Evolutionary conservation across 331 rosid genomes (phyloP).

Genomic region (Pyrus hybrid): DNA sequence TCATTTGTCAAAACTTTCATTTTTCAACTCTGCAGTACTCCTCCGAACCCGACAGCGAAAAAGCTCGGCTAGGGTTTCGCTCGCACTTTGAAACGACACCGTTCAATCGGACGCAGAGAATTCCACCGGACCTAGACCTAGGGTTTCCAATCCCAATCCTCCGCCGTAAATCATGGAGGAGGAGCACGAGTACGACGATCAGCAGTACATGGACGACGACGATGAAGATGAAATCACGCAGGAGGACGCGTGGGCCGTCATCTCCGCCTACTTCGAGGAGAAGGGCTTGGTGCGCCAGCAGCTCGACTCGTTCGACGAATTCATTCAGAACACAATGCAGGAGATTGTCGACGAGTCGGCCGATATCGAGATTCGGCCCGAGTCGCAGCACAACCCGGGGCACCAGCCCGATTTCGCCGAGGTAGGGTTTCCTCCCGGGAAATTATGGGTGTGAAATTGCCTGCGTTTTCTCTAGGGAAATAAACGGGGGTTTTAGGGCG

Average conservation of each 20-base stretch:
- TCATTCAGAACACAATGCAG: constrained; percentile 95
- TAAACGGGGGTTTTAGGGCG: background rate
- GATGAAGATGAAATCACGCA: constrained; percentile 88
- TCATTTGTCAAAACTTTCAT: background rate
- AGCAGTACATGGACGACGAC: constrained; percentile 39
- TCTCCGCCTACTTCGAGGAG: constrained; percentile 94
- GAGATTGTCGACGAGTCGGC: constrained; percentile 96
- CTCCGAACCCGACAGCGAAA: background rate
- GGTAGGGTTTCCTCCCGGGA: constrained; percentile 26
- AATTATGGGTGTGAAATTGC: background rate
- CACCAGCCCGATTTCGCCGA: constrained; percentile 86
- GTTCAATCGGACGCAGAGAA: background rate
- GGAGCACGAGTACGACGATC: constrained; percentile 59
- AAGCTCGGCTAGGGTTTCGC: constrained; percentile 27
- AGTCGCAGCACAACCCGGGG: constrained; percentile 95
- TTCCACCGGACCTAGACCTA: background rate
- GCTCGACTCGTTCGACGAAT: constrained; percentile 94
- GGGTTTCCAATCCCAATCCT: background rate
- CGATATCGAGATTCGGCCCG: constrained; percentile 95
- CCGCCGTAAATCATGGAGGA: constrained; percentile 49
- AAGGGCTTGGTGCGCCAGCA: constrained; percentile 92
- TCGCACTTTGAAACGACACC: background rate
- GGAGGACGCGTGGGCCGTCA: constrained; percentile 98
- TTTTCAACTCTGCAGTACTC: background rate
- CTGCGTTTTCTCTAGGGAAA: background rate